These are phyloP conservation scores for Penicillium macrosclerotiorum DNA, from an alignment of 495 filamentous ascomycete species.

Conservation along the genomic window DNA sequence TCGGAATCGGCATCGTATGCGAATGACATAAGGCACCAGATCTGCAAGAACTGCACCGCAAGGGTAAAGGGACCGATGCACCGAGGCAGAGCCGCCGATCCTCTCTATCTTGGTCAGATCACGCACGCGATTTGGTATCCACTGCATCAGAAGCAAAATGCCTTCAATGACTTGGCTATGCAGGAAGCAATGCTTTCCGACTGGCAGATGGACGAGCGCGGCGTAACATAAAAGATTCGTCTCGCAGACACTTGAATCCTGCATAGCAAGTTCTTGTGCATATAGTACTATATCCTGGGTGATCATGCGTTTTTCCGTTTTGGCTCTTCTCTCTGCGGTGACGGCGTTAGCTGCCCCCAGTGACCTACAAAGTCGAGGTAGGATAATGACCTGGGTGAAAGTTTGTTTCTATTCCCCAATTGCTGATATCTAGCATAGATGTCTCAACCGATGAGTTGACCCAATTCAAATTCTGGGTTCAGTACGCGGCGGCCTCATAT, in stretches of 20 bases:
- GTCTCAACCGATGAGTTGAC: constrained; percentile 35
- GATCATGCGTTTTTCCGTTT: constrained; percentile 1
- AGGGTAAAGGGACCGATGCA: background rate
- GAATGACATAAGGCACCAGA: background rate
- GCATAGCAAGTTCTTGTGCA: background rate
- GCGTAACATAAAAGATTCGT: background rate
- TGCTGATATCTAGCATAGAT: constrained; percentile 16
- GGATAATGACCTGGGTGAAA: background rate
- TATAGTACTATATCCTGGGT: background rate
- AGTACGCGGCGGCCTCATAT: constrained; percentile 66
- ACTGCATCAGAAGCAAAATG: background rate
- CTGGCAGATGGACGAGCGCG: background rate
- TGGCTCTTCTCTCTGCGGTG: constrained; percentile 12
- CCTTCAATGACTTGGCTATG: background rate
- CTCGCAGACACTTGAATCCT: background rate
- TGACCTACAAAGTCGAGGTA: constrained; percentile 19
- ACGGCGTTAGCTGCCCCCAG: constrained; percentile 14
- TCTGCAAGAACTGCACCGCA: background rate
- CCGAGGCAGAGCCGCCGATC: constrained; percentile 1
- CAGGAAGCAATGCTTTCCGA: background rate
- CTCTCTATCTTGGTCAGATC: background rate
- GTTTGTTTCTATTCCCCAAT: background rate
- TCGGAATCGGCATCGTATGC: background rate
- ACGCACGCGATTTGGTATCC: background rate
- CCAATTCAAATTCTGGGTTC: constrained; percentile 59